Evolutionary conservation across 116 monocot species (phyloP).

Genomic region (Iris pallida): DNA sequence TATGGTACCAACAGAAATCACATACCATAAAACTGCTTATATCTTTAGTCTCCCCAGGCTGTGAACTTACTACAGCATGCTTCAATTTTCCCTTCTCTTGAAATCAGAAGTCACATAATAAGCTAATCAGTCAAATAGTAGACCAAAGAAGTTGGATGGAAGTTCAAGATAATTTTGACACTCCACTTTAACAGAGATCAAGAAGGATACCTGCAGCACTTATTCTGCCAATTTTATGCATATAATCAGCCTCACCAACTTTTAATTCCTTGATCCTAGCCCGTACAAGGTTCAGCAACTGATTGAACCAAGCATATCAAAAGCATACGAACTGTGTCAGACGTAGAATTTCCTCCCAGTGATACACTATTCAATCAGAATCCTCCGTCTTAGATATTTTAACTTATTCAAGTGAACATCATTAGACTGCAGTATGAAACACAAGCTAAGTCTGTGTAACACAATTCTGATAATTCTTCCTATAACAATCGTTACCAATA

Average conservation of each 20-base stretch:
- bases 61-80: conserved; percentile 66
- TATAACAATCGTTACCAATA: no score
- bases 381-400: no score
- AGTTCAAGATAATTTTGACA: neutral
- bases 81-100: conserved; percentile 86
- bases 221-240: conserved; percentile 79
- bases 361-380: no score
- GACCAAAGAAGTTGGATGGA: neutral
- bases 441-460: no score
- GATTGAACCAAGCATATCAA: conserved; percentile 9
- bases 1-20: neutral
- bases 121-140: neutral
- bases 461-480: no score
- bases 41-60: conserved; percentile 82
- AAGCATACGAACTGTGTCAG: no score
- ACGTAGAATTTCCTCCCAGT: no score
- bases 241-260: conserved; percentile 25
- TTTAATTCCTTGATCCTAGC: conserved; percentile 42
- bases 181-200: neutral
- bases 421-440: no score
- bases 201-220: conserved; percentile 52
- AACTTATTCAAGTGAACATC: no score
- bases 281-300: conserved; percentile 54
- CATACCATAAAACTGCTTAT: conserved; percentile 76
- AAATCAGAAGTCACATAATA: conserved; percentile 8